Base-by-base conservation (phyloP, 2,329 filamentous ascomycete species). In the Endoconidiophora laricicola region DNA sequence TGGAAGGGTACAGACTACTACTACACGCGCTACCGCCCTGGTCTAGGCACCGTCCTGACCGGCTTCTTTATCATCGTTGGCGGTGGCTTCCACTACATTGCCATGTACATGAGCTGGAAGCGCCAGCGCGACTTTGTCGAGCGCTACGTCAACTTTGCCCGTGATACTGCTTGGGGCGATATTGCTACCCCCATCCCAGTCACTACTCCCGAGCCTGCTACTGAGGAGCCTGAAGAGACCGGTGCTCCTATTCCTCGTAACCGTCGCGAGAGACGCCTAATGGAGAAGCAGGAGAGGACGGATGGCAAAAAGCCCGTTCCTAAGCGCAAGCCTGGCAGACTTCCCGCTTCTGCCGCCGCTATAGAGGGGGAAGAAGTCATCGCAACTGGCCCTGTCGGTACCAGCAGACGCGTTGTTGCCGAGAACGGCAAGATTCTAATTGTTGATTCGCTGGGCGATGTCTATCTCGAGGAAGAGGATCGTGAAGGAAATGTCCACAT, bases 1-100 rank as follows among this genome's bases (percentile, higher is more conserved):
- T 98, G 91, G 91, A 88, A 90, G 69, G 91, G 91, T 52, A 95
- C 90, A 42, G 90, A 91, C 55, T 98, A 98, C 74, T 98, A 96
- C 74, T 98, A 98, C 70, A 80, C 79, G 59, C 81, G 91, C 52
- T 95, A 90, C 73, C 78, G 91, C 18, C 91, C 91, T 1, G 91
- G 91, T 6, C 70, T 96, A 42, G 86, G 86, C 53, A 84, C 84
- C 12, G 91, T 94, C 43, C 65, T 96, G 47, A 54, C 81, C 23
- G 88, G 90, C 44, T 68, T 94, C 39, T 86, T 96, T 65, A 63
- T 94, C 55, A 76, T 86, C 48, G 77, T 83, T 47, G 90, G 88
- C 52, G 91, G 91, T 55, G 84, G 71, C 26, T 81, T 84, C 37
- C 91, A 98, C 68, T 98, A 95, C 67, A 69, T 85, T 46, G 81